Base-by-base conservation (phyloP, 2,329 filamentous ascomycete genomes). In the Ophiostoma pallidulum region DNA sequence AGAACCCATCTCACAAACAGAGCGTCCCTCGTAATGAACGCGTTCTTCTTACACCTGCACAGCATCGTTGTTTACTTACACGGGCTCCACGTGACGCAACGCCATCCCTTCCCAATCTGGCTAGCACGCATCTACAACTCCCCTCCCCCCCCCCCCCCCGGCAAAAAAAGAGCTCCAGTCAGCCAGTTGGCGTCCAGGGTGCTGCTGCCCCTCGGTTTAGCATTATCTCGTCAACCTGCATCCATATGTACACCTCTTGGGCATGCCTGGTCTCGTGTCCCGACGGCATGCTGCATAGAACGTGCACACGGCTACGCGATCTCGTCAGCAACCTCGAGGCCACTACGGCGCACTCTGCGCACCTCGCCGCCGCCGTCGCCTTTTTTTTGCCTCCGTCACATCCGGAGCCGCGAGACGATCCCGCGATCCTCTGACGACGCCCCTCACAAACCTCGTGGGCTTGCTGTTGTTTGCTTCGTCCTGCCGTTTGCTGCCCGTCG, bases 391-490 rank as follows among this genome's bases (percentile, higher is more conserved):
- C 18, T 4, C 45, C 45, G 45, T 29, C 13, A 31, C 38, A 28
- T 42, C 45, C 45, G 45, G 38, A 41, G 32, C 38, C 22, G 18
- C 38, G 31, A 37, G 22, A 35, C 29, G 29, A 14, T 14, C 24
- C 14, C 19, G 22, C 20, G 18, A n/a, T 13, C 19, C 5, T 24
- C 10, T 7, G 8, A n/a, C n/a, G n/a, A n/a, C n/a, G n/a, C n/a
- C n/a, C n/a, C n/a, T n/a, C 37, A 9, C 4, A 39, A 14, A 20
- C 5, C 2, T 10, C 24, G 24, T 28, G 6, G 24, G 10, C 10
- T 36, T 36, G n/a, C 19, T 37, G n/a, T 29, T n/a, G 13, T 26
- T 18, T 14, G 13, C 41, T 16, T 41, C 28, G 46, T 13, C n/a
- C 9, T 39, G 32, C 39, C 19, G 24, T n/a, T n/a, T n/a, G n/a